Percentiles rank a stretch among this genome's conserved stretches.
These are phyloP conservation scores for Phytophthora cajani DNA, from an alignment of 352 stramenopile species.

Conservation along the genomic window DNA sequence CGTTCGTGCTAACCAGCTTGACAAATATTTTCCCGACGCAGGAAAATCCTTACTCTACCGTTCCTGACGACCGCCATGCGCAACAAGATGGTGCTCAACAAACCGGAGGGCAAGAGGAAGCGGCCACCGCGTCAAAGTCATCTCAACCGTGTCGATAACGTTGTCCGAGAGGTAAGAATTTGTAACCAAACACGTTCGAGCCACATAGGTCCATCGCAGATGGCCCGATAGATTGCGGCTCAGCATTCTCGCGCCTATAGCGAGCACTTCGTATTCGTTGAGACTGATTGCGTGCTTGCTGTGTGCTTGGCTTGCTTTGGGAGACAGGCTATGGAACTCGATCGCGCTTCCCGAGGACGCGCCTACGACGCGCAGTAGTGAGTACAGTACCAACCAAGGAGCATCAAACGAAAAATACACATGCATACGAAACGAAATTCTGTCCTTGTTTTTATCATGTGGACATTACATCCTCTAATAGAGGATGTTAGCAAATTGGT, in stretches of 20 bases:
- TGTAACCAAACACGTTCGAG: constrained; percentile 10
- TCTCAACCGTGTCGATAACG: constrained; percentile 62
- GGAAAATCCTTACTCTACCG: constrained; percentile 77
- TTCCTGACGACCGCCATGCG: constrained; percentile 72
- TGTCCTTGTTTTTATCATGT: too few relatives aligned
- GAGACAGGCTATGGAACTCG: constrained; percentile 70
- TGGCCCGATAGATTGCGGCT: constrained; percentile 16
- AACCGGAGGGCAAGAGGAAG: constrained; percentile 71
- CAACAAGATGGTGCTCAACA: constrained; percentile 74
- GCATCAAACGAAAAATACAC: constrained; percentile 25
- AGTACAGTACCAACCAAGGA: constrained; percentile 1
- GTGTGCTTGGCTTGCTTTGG: neutral
- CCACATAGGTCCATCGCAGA: constrained; percentile 17
- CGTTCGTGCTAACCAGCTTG: constrained; percentile 18
- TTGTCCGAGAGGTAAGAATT: constrained; percentile 67
- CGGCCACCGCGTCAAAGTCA: constrained; percentile 51
- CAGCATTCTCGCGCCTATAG: neutral
- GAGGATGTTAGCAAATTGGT: too few relatives aligned
- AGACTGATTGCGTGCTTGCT: constrained; percentile 19
- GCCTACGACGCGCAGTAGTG: constrained; percentile 37
- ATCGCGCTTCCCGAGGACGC: constrained; percentile 56
- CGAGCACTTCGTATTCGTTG: constrained; percentile 8
- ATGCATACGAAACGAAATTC: constrained; percentile 10
- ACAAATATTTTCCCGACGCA: constrained; percentile 26
- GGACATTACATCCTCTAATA: too few relatives aligned